Base-by-base conservation (phyloP, 106 monocot species). In the Phalaenopsis aphrodite region DNA sequence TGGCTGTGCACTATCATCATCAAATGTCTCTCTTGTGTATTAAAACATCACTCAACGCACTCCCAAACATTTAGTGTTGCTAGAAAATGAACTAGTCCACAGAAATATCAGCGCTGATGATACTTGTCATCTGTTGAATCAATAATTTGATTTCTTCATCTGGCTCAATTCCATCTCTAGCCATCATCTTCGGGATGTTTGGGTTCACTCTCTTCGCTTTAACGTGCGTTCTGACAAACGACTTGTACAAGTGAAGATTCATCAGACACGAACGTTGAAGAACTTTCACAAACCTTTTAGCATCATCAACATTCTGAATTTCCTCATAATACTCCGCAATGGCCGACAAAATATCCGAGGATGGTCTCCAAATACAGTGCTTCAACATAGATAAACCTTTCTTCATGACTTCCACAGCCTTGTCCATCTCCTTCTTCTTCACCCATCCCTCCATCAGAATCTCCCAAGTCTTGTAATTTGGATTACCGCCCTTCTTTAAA, bases 351-450 rank as follows among this genome's bases (percentile, higher is more conserved):
- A 69, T 38, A 12, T 38, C 39, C 2, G 61, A 6, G 67, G 84
- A 58, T 42, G 95, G 93, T 56, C 88, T 93, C 91, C 95, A 96
- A 41, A 84, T 76, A 78, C 93, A 89, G 64, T 23, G 18, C 52
- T 88, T 87, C 84, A 93, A 55, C 88, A 93, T 19, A 47, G 85
- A 85, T 18, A 93, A 88, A 72, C 89, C 87, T 71, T 85, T 90
- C 78, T 86, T 89, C 95, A 96, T 89, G 38, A 87, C 91, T 19
- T 87, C 86, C 4, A 89, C 91, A 84, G 91, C 93, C 84, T 80
- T 93, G 73, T 90, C 88, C 88, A 96, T 93, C 80, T 82, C 78
- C 75, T 58, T 82, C 19, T 12, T 79, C 64, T 86, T 89, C 66
- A 91, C 83, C 89, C 88, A 95, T 41, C 93, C 95, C 37, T 69